Evolutionary conservation across 495 filamentous ascomycete genomes (phyloP), one percentile per base, ranked within the genome.

Genomic region (Aspergillus wentii): DNA sequence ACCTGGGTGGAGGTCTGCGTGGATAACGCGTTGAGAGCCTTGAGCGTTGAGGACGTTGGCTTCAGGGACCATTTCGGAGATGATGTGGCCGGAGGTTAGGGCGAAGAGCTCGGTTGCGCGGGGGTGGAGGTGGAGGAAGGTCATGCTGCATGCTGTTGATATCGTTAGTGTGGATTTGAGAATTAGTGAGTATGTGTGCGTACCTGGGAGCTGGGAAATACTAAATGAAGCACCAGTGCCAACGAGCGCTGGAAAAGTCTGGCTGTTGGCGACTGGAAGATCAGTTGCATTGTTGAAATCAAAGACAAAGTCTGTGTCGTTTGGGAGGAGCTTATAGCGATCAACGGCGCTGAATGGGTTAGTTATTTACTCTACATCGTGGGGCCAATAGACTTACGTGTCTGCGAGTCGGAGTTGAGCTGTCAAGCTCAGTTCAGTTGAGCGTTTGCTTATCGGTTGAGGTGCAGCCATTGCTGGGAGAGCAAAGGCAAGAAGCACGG

Each of bases 101-200:
- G 66, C 52, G 17, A 73, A 67, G 22, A 64, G 58, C 41, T 73
- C 72, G 31, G 52, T 63, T 2, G 65, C 71, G 10, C 71, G 48
- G 15, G 54, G 57, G 41, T 61, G 54, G 14, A 56, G 44, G 36
- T 73, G 72, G 23, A 69, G 59, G 10, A 67, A 67, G 34, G 57
- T 47, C 64, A 72, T 73, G 45, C 66, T 57, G 52, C 70, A 74
- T 8, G 62, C 70, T 57, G 27, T 38, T 25, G 13, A 14, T 14
- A 21, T 30, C 6, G 5, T 49, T 34, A 49, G 43, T 26, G 11
- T 15, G 2, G 15, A n/a, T 8, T 13, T 1, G 20, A 32, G 14
- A 4, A 11, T 5, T 19, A 34, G 5, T n/a, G 6, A 11, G 1
- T 52, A 60, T 41, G 64, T 48, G 18, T 8, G 47, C 48, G 17